Evolutionary conservation across 495 filamentous ascomycete species (phyloP), one percentile per base, ranked within the genome.

Genomic region (Penicillium lividum): DNA sequence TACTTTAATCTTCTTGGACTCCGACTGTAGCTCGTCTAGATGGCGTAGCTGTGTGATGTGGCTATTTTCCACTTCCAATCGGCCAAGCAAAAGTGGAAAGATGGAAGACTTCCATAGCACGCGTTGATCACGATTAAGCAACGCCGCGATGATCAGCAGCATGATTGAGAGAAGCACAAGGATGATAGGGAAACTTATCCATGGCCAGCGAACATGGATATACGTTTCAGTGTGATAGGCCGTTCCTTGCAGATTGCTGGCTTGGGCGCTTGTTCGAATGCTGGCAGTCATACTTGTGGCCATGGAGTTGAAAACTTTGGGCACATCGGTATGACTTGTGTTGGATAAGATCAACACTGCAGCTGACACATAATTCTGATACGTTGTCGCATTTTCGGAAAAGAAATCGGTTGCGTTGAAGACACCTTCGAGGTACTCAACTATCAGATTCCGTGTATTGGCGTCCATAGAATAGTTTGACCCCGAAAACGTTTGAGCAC

Each of bases 161-260:
- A 54, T 7, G 10, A 40, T 28, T 0, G 57, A 47, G 3, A 13
- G 4, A 3, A 53, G 5, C 0, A 54, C 30, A 25, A 33, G 8
- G 48, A 27, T 4, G 7, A 49, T 4, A 2, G 57, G 50, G 18
- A 54, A 31, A 50, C 50, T 54, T 15, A 60, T 56, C 53, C 53
- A 56, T n/a, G 28, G 40, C 53, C 53, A 56, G 4, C 53, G 42
- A 27, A 56, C 53, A 34, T 56, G 53, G 29, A 56, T 48, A 29
- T 28, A 56, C 1, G 53, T 56, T 18, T 48, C 43, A 7, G 28
- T 47, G 0, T 5, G 1, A 13, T 22, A 47, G 22, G 30, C 42
- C 29, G 16, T 9, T 9, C 53, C 53, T 0, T 6, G 10, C 6
- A 56, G 3, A n/a, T 15, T 15, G 25, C 11, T 29, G 8, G n/a